These are phyloP conservation scores for Cyberlindnera saturnus DNA, from an alignment of 805 yeast species.

Conservation along the genomic window DNA sequence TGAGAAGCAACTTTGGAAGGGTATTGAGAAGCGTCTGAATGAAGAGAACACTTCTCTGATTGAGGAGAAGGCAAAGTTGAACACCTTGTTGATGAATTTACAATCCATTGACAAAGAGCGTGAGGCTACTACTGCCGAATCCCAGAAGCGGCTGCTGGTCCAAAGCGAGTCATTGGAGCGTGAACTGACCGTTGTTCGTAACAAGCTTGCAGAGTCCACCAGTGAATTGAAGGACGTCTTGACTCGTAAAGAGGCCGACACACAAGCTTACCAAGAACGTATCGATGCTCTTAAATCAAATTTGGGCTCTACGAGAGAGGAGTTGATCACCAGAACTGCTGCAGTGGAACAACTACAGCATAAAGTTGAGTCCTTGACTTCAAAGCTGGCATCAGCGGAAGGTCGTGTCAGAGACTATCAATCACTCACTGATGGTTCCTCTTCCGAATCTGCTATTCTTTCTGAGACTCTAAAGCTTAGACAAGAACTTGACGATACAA, in stretches of 20 bases:
- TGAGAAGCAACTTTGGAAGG: constrained; percentile 47
- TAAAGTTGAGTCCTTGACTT: constrained; percentile 30
- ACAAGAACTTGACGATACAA: constrained; percentile 39
- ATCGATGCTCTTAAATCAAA: constrained; percentile 48
- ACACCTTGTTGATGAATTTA: constrained; percentile 49
- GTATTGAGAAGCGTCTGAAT: constrained; percentile 43
- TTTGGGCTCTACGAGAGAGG: constrained; percentile 34
- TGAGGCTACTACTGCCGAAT: constrained; percentile 42
- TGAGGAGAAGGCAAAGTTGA: constrained; percentile 55
- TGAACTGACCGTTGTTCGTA: constrained; percentile 39
- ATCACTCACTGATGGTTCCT: constrained; percentile 20
- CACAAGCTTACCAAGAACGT: constrained; percentile 52
- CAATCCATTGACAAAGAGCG: constrained; percentile 61
- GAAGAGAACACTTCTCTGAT: constrained; percentile 46
- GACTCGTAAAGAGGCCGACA: constrained; percentile 51
- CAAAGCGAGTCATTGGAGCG: constrained; percentile 45
- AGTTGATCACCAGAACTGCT: constrained; percentile 35
- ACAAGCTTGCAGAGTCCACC: constrained; percentile 39
- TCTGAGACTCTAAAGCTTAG: constrained; percentile 27
- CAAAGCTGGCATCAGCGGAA: constrained; percentile 25
- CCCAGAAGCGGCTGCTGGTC: constrained; percentile 41
- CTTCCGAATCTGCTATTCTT: constrained; percentile 22
- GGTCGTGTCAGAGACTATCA: constrained; percentile 26
- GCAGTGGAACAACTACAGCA: constrained; percentile 33
- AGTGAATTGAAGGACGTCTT: constrained; percentile 47